Conservation (phyloP, 139 green algal species). For the Marvania coccoides region DNA sequence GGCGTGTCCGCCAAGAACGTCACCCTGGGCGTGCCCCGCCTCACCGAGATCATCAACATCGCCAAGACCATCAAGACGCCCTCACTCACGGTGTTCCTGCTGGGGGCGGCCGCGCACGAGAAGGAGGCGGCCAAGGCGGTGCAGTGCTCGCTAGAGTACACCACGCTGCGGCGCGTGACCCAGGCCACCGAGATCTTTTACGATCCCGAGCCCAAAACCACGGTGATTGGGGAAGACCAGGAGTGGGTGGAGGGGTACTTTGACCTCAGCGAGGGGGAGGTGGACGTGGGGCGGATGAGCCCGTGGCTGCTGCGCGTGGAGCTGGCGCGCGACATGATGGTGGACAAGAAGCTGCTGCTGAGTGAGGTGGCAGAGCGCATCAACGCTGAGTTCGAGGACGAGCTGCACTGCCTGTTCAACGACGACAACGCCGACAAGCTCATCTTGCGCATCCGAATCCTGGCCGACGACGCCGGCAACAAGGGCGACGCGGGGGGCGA, state of each 20-base stretch:
- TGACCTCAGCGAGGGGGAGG: constrained; percentile 76
- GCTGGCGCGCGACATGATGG: constrained; percentile 39
- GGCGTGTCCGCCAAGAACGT: constrained; percentile 96
- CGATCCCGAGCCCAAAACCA: constrained; percentile 69
- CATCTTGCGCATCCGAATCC: constrained; percentile 74
- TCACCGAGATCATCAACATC: constrained; percentile 99
- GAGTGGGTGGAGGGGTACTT: constrained; percentile 83
- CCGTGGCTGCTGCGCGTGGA: constrained; percentile 97
- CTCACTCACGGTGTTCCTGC: constrained; percentile 83
- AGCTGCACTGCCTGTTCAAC: constrained; percentile 88
- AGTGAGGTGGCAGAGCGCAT: constrained; percentile 68
- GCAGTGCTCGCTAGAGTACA: constrained; percentile 95
- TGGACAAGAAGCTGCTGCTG: constrained; percentile 92
- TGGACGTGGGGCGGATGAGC: constrained; percentile 60
- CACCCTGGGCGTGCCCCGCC: constrained; percentile 93
- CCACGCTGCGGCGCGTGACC: constrained; percentile 74
- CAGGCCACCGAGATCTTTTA: constrained; percentile 78
- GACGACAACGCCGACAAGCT: constrained; percentile 95
- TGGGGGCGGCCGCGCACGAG: constrained; percentile 38
- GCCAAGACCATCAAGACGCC: constrained; percentile 99
- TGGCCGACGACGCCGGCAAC: background rate
- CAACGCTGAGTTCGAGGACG: constrained; percentile 77
- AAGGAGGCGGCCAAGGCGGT: constrained; percentile 82
- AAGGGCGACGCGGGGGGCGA: constrained; percentile 5
- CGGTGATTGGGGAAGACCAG: constrained; percentile 83